phyloP scores from a whole-genome alignment of 148 eudicot genomes.

The Amaranthus palmeri region DNA sequence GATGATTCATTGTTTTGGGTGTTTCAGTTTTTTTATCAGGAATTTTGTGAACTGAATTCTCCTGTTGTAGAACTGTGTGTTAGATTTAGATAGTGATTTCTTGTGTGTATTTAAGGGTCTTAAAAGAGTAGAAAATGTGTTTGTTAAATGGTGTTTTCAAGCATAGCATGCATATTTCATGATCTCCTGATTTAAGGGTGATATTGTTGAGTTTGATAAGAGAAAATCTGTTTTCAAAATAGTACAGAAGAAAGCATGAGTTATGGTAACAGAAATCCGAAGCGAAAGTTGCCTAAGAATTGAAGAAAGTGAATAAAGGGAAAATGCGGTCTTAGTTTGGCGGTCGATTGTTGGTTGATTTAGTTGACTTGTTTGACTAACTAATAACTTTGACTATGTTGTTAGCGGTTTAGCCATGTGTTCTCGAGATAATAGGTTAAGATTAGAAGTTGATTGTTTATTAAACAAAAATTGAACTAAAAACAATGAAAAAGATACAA shows the following conservation, averaged over 20 bases:
- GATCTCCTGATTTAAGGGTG: conserved; percentile 17
- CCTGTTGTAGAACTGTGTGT: not conserved
- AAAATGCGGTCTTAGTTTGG: no score
- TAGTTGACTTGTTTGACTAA: no score
- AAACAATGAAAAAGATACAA: no score
- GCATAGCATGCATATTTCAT: conserved; percentile 18
- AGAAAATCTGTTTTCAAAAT: not conserved
- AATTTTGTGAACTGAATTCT: no score
- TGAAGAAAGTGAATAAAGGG: not conserved
- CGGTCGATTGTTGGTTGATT: no score
- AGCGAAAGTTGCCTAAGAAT: not conserved
- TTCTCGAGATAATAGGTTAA: no score
- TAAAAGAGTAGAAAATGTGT: not conserved
- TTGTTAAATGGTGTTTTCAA: not conserved
- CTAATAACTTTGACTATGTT: no score
- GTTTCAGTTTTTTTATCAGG: not conserved
- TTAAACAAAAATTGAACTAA: no score
- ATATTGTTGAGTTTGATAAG: conserved; percentile 11
- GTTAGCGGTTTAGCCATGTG: no score
- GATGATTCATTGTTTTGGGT: conserved; percentile 8
- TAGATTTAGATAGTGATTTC: not conserved
- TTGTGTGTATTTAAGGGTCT: conserved; percentile 8
- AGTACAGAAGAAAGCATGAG: not conserved
- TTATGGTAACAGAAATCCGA: not conserved
- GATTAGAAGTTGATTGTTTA: no score